phyloP scores from a whole-genome alignment of 352 stramenopile species.

The Phytopythium chamaehyphon region DNA sequence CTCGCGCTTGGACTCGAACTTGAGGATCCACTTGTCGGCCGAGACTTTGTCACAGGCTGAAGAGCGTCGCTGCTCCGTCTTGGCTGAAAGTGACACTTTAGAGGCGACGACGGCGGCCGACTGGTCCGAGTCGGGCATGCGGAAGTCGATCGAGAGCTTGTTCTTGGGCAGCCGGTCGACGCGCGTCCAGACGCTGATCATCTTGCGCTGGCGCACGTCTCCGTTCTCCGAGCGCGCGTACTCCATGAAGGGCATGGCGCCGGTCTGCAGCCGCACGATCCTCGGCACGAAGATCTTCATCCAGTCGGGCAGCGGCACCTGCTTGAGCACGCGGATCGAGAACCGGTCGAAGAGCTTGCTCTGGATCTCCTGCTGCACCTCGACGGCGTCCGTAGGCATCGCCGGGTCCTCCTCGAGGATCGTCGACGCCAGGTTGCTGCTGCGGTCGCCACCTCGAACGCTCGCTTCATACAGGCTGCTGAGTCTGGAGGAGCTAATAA shows the following conservation, averaged over 20 bases:
- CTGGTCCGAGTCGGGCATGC: slow-evolving; percentile 24
- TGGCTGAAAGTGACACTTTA: slow-evolving; percentile 9
- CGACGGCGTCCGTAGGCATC: slow-evolving; percentile 13
- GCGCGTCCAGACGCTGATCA: slow-evolving; percentile 50
- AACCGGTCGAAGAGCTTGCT: slow-evolving; percentile 44
- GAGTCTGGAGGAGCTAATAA: slow-evolving; percentile 25
- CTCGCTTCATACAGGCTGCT: slow-evolving; percentile 28
- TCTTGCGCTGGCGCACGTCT: slow-evolving; percentile 55
- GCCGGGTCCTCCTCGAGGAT: slow-evolving; percentile 26
- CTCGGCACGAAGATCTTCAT: slow-evolving; percentile 77
- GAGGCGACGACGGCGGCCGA: slow-evolving; percentile 3
- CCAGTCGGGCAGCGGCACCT: slow-evolving; percentile 60
- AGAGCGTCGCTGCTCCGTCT: slow-evolving; percentile 4
- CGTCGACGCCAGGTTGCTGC: too few species aligned
- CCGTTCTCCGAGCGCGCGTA: slow-evolving; percentile 52
- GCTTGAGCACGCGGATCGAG: slow-evolving; percentile 56
- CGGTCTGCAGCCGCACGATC: slow-evolving; percentile 54
- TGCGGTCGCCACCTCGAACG: slow-evolving; percentile 2
- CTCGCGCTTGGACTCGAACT: slow-evolving; percentile 72
- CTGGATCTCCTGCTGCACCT: slow-evolving; percentile 43
- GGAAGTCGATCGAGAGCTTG: slow-evolving; percentile 66
- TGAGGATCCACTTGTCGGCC: slow-evolving; percentile 58
- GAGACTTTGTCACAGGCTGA: slow-evolving; percentile 22
- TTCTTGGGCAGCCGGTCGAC: slow-evolving; percentile 65
- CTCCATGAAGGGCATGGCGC: slow-evolving; percentile 59